Percentiles rank a stretch among this genome's conserved stretches.
Conservation (phyloP, 176 grass and related monocot genomes). For the Eragrostis nindensis region DNA sequence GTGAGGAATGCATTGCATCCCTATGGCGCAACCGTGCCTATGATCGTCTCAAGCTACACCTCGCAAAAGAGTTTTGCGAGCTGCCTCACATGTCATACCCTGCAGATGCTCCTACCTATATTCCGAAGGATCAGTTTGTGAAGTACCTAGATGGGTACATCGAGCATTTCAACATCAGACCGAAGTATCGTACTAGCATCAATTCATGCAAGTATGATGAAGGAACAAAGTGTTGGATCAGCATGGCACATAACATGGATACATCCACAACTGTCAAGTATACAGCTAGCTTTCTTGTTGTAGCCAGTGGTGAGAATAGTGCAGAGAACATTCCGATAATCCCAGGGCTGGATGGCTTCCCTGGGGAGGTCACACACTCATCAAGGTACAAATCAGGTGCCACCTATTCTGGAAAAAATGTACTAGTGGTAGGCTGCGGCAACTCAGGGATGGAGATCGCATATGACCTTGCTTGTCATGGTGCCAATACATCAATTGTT, state of each 20-base stretch:
- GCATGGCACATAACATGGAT: not conserved
- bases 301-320: constrained; percentile 53
- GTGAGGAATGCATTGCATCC: constrained; percentile 20
- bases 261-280: not conserved
- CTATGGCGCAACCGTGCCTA: constrained; percentile 46
- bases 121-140: constrained; percentile 34
- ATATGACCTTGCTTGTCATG: constrained; percentile 45
- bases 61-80: constrained; percentile 44
- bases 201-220: constrained; percentile 24
- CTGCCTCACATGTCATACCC: constrained; percentile 22
- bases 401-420: not conserved
- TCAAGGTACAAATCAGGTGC: constrained; percentile 36
- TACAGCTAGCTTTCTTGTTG: constrained; percentile 37
- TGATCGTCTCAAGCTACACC: constrained; percentile 43
- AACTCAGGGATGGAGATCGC: constrained; percentile 70
- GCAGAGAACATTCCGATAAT: constrained; percentile 18
- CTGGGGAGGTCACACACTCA: constrained; percentile 35
- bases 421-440: constrained; percentile 50
- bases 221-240: not conserved
- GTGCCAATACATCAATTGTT: constrained; percentile 35
- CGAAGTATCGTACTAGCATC: not conserved
- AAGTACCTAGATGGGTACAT: constrained; percentile 24
- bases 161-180: not conserved
- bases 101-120: not conserved
- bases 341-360: constrained; percentile 7